Base-by-base conservation (phyloP, 176 grass and related monocot species). In the Oropetium thomaeum region DNA sequence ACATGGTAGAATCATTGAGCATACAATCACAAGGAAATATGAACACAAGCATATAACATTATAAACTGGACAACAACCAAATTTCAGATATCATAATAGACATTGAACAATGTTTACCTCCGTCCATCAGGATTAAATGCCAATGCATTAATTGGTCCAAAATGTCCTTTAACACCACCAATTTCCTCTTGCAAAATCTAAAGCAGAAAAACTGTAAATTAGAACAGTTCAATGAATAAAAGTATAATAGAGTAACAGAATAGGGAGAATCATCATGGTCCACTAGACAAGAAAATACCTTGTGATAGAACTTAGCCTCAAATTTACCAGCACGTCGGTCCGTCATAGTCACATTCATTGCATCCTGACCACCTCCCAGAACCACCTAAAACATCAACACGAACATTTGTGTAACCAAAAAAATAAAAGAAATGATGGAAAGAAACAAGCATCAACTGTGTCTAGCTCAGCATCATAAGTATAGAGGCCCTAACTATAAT, bases 181-280 rank as follows among this genome's bases (percentile, higher is more conserved):
- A 97, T 93, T 86, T 97, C 95, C 48, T 92, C 95, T 94, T 94
- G 81, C 65, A 94, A 64, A 89, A 93, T 92, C 88, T 98, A 71
- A 67, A 75, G 20, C 1, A 63, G 11, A 29, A 40, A 34, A 70
- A 45, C 53, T 3, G 30, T 81, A 43, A n/a, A 62, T 39, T n/a
- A 42, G 7, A 63, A 71, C 23, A 64, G 30, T 76, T 32, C n/a
- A 25, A 3, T 58, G n/a, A 78, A 33, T 4, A 22, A 4, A 28
- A 51, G 11, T 31, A n/a, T 58, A 22, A 5, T 15, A 53, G 10
- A 17, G 34, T 15, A 34, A 25, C 53, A 66, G 3, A 43, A 29
- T 32, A n/a, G 11, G 2, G 52, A 8, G 9, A 10, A 63, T 25
- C 19, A 2, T 53, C 2, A 76, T 23, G 49, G 53, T 53, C 2